A percentile compares a stretch with the other conserved stretches of the same genome.
Conservation (phyloP, 257 asterid species). For the Solanum sejunctum region DNA sequence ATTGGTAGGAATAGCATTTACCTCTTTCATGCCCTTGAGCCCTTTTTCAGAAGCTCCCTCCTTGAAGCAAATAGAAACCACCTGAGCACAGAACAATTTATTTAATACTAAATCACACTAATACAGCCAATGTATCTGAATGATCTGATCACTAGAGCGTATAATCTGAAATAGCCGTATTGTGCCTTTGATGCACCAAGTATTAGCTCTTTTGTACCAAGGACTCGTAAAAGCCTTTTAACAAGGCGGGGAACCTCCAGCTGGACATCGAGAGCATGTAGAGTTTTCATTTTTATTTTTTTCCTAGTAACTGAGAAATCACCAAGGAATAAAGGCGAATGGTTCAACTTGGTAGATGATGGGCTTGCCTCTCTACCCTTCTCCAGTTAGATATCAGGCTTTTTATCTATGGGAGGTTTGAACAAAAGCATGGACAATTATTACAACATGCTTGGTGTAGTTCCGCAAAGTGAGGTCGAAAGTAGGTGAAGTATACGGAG, state of each 20-base stretch:
- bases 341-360: background rate
- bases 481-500: background rate
- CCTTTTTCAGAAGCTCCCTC: constrained; percentile 11
- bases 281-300: background rate
- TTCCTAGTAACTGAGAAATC: background rate
- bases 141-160: background rate
- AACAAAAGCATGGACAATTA: background rate
- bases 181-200: background rate
- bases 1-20: background rate
- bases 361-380: background rate
- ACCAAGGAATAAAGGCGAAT: background rate
- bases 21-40: constrained; percentile 10
- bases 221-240: background rate
- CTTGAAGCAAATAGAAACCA: constrained; percentile 12
- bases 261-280: background rate
- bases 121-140: background rate
- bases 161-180: background rate
- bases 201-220: background rate
- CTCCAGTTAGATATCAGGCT: background rate
- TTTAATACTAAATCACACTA: background rate
- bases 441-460: background rate
- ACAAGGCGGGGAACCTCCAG: background rate
- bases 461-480: background rate
- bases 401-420: background rate
- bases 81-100: constrained; percentile 2